Evolutionary conservation across 106 monocot genomes (phyloP), one percentile per base, ranked within the genome.

Genomic region (Posidonia australis): DNA sequence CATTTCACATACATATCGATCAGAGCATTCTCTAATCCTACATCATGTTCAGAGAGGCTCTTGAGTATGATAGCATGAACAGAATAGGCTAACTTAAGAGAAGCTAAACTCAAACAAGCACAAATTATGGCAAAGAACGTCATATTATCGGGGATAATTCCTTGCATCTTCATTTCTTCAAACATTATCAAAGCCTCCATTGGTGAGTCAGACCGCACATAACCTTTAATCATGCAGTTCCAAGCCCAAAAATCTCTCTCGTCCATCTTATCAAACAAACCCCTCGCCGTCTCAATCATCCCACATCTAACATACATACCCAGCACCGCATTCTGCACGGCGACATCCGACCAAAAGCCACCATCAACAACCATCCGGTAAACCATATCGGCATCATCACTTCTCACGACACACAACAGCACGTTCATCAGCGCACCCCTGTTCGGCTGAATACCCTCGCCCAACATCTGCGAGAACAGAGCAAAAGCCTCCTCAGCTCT

Each of bases 221-320:
- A 82, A 46, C 73, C 82, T 31, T 86, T 76, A 4, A 86, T 79
- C 79, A 86, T 82, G 5, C 76, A 79, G 54, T 74, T 86, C 86
- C 86, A 86, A 46, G 59, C 36, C 36, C 36, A 7, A 2, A 36
- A 36, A 36, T 36, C 36, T 7, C 36, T 36, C 5, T 36, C 36
- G 7, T 36, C 36, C 36, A 36, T 36, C 36, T 36, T 36, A 36
- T 36, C 44, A 1, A 42, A 28, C 70, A 77, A 47, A 67, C 59
- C 59, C 19, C 41, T 64, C 1, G 82, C 72, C 20, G 28, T 20
- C 11, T 59, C 78, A 24, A 81, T 60, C 27, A 44, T 76, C 36
- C 78, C 78, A 44, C 85, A 81, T 21, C 72, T 69, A 9, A 67
- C 54, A 49, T 66, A 81, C 85, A 81, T 85, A 14, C 42, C 57